A percentile compares a stretch with the other conserved stretches of the same genome.
These are phyloP conservation scores for Anthostomella pinea DNA, from an alignment of 2,329 filamentous ascomycete genomes.

Conservation along the genomic window DNA sequence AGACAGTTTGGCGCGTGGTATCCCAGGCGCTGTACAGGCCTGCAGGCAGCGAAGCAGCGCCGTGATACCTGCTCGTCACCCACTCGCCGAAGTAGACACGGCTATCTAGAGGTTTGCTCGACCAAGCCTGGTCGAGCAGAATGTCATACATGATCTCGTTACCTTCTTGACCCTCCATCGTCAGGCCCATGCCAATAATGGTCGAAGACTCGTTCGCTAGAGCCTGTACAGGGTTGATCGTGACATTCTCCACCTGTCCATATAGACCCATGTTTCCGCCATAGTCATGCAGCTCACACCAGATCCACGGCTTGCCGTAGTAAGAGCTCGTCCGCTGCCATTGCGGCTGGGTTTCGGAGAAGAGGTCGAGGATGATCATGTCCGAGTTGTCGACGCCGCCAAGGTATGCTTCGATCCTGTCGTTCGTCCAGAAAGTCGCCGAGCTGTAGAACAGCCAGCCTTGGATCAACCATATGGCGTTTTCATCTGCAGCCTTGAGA, in stretches of 20 bases:
- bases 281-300: slow-evolving; percentile 18
- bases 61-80: slow-evolving; percentile 14
- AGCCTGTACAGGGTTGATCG: slow-evolving; percentile 15
- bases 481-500: slow-evolving; percentile 15
- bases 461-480: slow-evolving; percentile 19
- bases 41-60: slow-evolving; percentile 5
- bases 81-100: slow-evolving; percentile 16
- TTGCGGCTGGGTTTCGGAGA: slow-evolving; percentile 17
- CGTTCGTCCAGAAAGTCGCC: slow-evolving; percentile 18
- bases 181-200: slow-evolving; percentile 16
- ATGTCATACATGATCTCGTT: slow-evolving; percentile 22
- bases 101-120: slow-evolving; percentile 14
- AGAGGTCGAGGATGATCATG: slow-evolving; percentile 19
- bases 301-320: slow-evolving; percentile 19
- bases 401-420: slow-evolving; percentile 15
- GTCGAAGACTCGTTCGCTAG: slow-evolving; percentile 8
- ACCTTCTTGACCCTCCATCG: slow-evolving; percentile 17
- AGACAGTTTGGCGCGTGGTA: slow-evolving; percentile 14
- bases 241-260: slow-evolving; percentile 19
- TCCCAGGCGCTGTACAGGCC: slow-evolving; percentile 16
- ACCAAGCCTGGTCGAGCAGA: slow-evolving; percentile 19
- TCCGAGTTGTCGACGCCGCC: slow-evolving; percentile 17
- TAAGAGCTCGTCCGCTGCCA: slow-evolving; percentile 18
- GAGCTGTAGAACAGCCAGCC: slow-evolving; percentile 14
- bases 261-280: slow-evolving; percentile 20